Base-by-base conservation (phyloP, 768 basidiomycete species). In the Tricholoma sp. region DNA sequence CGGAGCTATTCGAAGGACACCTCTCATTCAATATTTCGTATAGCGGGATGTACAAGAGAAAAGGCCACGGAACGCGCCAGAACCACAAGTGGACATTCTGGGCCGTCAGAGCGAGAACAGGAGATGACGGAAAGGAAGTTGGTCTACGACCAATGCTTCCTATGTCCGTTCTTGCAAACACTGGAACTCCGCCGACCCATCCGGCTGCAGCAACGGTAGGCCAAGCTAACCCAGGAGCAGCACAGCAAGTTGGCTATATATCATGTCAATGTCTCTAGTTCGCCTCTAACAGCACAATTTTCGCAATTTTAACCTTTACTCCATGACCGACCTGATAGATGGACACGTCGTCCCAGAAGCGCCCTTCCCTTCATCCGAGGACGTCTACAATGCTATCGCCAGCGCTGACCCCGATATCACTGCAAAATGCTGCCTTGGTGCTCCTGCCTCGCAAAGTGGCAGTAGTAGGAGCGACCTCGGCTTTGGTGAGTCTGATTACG, bases 1-100 rank as follows among this genome's bases (percentile, higher is more conserved):
- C 60, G 28, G 74, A 76, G 32, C 63, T 76, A 13, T 76, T 74
- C n/a, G 74, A 73, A 57, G 75, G 74, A 1, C 72, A 61, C 52
- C 65, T 76, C 54, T 67, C 71, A 34, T 74, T 76, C 50, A 60
- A 66, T 12, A 65, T 76, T 17, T 61, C 53, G 36, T 74, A 71
- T 48, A 70, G 71, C 45, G 55, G 54, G 33, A 55, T 75, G 59
- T 73, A 74, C 53, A 61, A 62, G 15, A 69, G 72, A 50, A 71
- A 65, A 29, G 75, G 72, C 6, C 71, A 76, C 31, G 71, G 75
- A 4, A 61, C 56, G 2, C 72, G 73, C 9, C 62, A 68, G 15
- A 65, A 51, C 33, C 57, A 60, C 52, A 65, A 61, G 28, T 66
- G 69, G 44, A 65, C 68, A 1, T 74, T 74, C 56, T 76, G 74